A percentile compares a stretch with the other conserved stretches of the same genome.
Conservation (phyloP, 345 rosid genomes). For the Pistacia integerrima region DNA sequence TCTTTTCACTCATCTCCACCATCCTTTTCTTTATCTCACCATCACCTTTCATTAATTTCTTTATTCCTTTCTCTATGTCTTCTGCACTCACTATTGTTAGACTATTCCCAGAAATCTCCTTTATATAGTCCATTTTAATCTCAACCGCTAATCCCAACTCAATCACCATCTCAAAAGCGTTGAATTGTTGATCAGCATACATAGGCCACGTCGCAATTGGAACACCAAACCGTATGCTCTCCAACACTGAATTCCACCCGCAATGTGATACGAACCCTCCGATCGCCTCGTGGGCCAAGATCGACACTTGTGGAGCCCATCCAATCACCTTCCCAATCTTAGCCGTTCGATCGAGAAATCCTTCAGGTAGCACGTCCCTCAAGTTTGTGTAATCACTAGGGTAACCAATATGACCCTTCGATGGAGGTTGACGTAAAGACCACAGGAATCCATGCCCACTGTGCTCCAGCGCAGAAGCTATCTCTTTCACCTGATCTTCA, state of each 20-base stretch:
- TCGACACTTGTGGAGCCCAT: constrained; percentile 51
- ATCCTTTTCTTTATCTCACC: constrained; percentile 28
- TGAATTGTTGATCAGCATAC: constrained; percentile 51
- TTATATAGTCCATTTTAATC: constrained; percentile 37
- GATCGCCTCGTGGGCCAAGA: constrained; percentile 28
- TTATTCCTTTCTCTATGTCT: constrained; percentile 44
- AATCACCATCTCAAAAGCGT: constrained; percentile 45
- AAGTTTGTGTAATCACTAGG: constrained; percentile 27
- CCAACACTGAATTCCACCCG: constrained; percentile 63
- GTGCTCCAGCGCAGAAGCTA: constrained; percentile 51
- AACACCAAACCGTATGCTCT: constrained; percentile 57
- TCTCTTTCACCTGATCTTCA: constrained; percentile 44
- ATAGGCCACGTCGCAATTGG: constrained; percentile 57
- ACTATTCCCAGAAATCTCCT: neutral
- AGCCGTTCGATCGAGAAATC: constrained; percentile 46
- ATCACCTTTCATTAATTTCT: constrained; percentile 41
- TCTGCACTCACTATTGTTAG: constrained; percentile 22
- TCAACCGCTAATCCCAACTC: constrained; percentile 49
- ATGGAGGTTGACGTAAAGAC: constrained; percentile 35
- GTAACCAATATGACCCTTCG: neutral
- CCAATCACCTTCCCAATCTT: constrained; percentile 46
- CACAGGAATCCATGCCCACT: constrained; percentile 48
- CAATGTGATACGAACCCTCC: constrained; percentile 71
- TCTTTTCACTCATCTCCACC: constrained; percentile 29
- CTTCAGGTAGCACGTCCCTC: constrained; percentile 45